Conservation (phyloP, 1,284 basidiomycete species). For the Ganoderma meredithae region DNA sequence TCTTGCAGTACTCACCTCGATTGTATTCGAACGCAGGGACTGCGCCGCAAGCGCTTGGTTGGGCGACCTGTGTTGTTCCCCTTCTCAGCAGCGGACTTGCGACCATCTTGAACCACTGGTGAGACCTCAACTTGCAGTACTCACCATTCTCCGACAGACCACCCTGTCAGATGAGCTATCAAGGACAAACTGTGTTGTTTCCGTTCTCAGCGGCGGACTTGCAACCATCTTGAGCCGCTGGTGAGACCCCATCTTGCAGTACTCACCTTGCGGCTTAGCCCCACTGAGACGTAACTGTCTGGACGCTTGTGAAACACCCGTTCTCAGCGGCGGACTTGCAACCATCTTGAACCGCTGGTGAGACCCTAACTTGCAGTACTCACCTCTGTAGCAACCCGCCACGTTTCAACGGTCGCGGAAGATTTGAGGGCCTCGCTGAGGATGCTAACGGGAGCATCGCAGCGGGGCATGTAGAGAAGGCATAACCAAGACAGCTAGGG, state of each 20-base stretch:
- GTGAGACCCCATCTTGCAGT: conserved; percentile 1
- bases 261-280: not conserved
- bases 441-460: not conserved
- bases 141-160: not conserved
- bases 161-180: too few species aligned
- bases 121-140: conserved; percentile 1
- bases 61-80: not conserved
- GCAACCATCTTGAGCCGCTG: not conserved
- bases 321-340: not conserved
- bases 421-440: not conserved
- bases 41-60: not conserved
- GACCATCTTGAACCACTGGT: conserved; percentile 1
- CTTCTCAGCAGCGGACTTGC: not conserved
- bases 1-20: not conserved
- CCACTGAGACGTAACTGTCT: too few species aligned
- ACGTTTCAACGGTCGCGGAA: not conserved
- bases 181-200: not conserved
- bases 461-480: not conserved
- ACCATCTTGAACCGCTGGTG: conserved; percentile 1
- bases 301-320: not conserved
- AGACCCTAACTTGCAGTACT: conserved; percentile 5
- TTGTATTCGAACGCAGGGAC: not conserved
- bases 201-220: not conserved
- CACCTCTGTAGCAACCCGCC: not conserved
- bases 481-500: not conserved